phyloP scores from a whole-genome alignment of 2,329 filamentous ascomycete genomes.

The Onygenales sp. region DNA sequence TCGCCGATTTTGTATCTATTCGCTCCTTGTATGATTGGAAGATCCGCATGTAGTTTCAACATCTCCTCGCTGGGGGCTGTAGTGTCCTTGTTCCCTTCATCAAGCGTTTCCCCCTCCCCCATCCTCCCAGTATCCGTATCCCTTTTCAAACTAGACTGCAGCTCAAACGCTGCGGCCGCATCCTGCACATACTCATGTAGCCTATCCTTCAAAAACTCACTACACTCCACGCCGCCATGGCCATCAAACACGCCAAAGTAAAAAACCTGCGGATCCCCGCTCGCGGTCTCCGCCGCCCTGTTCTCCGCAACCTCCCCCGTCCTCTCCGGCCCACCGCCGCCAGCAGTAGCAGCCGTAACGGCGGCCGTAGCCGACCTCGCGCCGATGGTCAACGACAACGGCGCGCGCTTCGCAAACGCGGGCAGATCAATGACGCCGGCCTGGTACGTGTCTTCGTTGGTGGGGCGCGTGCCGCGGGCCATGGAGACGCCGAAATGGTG shows the following conservation, averaged over 20 bases:
- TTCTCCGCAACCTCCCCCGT: constrained; percentile 34
- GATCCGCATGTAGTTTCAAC: constrained; percentile 16
- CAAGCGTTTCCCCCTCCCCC: neutral
- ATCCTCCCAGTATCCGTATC: constrained; percentile 9
- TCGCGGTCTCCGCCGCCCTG: constrained; percentile 61
- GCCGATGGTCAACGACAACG: constrained; percentile 49
- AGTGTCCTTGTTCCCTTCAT: constrained; percentile 6
- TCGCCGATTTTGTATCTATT: constrained; percentile 54
- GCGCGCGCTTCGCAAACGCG: constrained; percentile 77
- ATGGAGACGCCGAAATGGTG: constrained; percentile 84
- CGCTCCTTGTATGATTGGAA: constrained; percentile 43
- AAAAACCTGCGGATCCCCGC: constrained; percentile 89
- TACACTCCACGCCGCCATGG: constrained; percentile 84
- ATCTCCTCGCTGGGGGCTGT: neutral
- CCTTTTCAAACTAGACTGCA: constrained; percentile 62
- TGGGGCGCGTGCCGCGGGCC: constrained; percentile 70
- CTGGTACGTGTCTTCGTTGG: constrained; percentile 92
- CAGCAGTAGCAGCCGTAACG: constrained; percentile 8
- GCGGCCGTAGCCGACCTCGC: constrained; percentile 13
- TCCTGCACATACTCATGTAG: constrained; percentile 85
- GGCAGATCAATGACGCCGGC: constrained; percentile 89
- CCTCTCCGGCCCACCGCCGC: constrained; percentile 1
- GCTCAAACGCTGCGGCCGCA: constrained; percentile 63
- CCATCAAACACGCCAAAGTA: constrained; percentile 97
- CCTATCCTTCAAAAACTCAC: constrained; percentile 72